Evolutionary conservation across 306 rosid species (phyloP).

Genomic region (Arachis stenosperma): DNA sequence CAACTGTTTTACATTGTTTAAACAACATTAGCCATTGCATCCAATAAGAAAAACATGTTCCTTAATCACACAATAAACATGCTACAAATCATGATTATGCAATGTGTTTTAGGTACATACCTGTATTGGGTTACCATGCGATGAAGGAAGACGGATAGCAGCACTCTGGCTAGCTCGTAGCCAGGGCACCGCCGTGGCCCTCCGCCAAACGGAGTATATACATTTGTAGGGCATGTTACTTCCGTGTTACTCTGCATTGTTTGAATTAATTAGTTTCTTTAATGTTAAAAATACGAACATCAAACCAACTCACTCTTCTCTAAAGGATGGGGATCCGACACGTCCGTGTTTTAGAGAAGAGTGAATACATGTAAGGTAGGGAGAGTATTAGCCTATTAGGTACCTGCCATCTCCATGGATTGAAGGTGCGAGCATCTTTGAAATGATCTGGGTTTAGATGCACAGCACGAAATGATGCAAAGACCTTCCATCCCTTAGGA

Average conservation of each 20-base stretch:
- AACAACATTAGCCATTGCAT: constrained; percentile 13
- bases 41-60: not conserved
- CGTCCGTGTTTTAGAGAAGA: no score
- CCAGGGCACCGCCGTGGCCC: constrained; percentile 95
- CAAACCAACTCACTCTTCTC: no score
- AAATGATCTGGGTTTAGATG: constrained; percentile 79
- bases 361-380: no score
- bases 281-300: no score
- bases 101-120: constrained; percentile 34
- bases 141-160: constrained; percentile 89
- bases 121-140: constrained; percentile 78
- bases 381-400: no score
- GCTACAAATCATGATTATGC: not conserved
- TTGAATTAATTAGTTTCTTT: no score
- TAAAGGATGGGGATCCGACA: no score
- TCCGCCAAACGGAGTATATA: constrained; percentile 91
- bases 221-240: constrained; percentile 46
- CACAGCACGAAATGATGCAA: constrained; percentile 92
- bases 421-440: constrained; percentile 87
- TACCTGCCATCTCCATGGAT: constrained; percentile 99
- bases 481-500: constrained; percentile 94
- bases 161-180: constrained; percentile 89
- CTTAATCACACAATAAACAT: not conserved
- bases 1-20: constrained; percentile 53
- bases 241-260: constrained; percentile 60